Conservation (phyloP, 768 basidiomycete genomes). For the Amanita brunnescens region DNA sequence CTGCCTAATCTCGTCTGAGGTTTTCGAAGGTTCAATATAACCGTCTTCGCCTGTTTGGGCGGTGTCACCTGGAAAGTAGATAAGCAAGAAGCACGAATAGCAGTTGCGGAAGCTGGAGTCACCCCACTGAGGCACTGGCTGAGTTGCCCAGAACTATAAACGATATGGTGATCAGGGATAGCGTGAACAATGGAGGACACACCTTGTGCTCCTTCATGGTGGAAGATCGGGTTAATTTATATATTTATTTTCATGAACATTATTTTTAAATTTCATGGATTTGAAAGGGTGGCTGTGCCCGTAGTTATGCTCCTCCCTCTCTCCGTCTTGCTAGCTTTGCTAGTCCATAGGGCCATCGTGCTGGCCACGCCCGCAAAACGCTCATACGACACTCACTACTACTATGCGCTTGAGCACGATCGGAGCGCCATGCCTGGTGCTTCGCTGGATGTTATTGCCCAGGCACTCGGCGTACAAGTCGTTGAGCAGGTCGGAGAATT, state of each 20-base stretch:
- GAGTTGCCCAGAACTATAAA: conserved; percentile 89
- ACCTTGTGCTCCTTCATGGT: conserved; percentile 86
- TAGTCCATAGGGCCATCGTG: conserved; percentile 20
- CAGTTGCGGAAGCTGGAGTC: conserved; percentile 8
- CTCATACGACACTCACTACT: conserved; percentile 58
- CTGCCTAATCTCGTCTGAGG: conserved; percentile 72
- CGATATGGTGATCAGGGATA: conserved; percentile 1
- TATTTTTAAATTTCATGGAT: background rate
- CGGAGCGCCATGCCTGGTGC: conserved; percentile 32
- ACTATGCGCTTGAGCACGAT: conserved; percentile 73
- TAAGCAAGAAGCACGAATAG: background rate
- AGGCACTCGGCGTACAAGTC: conserved; percentile 66
- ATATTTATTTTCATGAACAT: background rate
- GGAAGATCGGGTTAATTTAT: background rate
- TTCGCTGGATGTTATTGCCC: conserved; percentile 51
- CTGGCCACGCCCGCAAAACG: conserved; percentile 38
- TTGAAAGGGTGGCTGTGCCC: conserved; percentile 13
- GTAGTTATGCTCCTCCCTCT: conserved; percentile 22
- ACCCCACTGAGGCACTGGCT: conserved; percentile 92
- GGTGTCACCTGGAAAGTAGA: conserved; percentile 42
- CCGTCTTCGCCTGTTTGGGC: conserved; percentile 63
- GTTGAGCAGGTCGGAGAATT: conserved; percentile 87
- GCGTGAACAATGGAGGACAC: conserved; percentile 12
- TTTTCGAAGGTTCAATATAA: conserved; percentile 77
- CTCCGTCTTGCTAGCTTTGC: conserved; percentile 23